A percentile compares a stretch with the other conserved stretches of the same genome.
Conservation (phyloP, 2,329 filamentous ascomycete genomes). For the Salinomyces thailandicus region DNA sequence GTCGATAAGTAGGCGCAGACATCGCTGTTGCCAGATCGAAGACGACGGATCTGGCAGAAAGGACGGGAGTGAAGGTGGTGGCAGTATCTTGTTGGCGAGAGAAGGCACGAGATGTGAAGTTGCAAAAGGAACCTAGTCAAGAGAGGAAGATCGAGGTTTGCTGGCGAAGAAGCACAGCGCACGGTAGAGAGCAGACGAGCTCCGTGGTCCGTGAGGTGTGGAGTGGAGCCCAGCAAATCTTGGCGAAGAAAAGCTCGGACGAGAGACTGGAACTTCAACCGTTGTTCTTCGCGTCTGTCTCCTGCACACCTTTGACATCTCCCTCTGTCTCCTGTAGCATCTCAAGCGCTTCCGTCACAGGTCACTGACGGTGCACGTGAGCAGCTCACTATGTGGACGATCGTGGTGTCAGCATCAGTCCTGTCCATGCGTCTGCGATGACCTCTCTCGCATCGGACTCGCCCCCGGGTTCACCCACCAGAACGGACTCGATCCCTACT, state of each 20-base stretch:
- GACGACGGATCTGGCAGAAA: not conserved
- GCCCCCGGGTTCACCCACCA: slow-evolving; percentile 15
- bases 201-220: too few relatives aligned
- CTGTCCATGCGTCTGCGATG: slow-evolving; percentile 23
- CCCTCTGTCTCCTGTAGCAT: too few relatives aligned
- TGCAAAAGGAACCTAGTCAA: too few relatives aligned
- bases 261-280: too few relatives aligned
- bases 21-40: slow-evolving; percentile 6
- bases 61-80: not conserved
- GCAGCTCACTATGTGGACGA: slow-evolving; percentile 22
- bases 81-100: not conserved
- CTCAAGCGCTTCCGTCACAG: too few relatives aligned
- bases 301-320: too few relatives aligned
- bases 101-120: not conserved
- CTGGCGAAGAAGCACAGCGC: not conserved
- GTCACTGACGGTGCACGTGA: too few relatives aligned
- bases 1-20: not conserved
- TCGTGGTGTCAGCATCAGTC: slow-evolving; percentile 16
- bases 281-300: too few relatives aligned
- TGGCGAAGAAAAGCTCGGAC: not conserved
- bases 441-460: slow-evolving; percentile 8
- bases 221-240: too few relatives aligned
- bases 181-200: too few relatives aligned
- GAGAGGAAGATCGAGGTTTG: not conserved
- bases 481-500: not conserved